These are phyloP conservation scores for Stephania cephalantha DNA, from an alignment of 164 flowering plant genomes.

Conservation along the genomic window DNA sequence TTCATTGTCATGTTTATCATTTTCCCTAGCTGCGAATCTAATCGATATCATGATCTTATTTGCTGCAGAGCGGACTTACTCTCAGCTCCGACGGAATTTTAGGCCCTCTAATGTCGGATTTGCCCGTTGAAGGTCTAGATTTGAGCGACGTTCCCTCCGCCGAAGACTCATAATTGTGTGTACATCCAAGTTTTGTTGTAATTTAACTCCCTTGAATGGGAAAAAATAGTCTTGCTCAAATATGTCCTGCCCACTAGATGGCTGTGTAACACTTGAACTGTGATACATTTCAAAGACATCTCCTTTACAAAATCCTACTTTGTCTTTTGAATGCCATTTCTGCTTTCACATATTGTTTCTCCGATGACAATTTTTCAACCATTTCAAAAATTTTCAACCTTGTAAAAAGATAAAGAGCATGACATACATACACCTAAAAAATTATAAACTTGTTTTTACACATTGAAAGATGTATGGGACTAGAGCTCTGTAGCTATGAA, in stretches of 20 bases:
- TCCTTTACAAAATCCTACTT: neutral
- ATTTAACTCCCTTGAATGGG: neutral
- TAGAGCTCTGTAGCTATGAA: neutral
- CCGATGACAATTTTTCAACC: too few species aligned
- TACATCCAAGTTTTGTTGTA: neutral
- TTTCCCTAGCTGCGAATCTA: neutral
- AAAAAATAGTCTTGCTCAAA: neutral
- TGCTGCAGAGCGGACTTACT: constrained; percentile 73
- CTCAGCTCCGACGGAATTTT: constrained; percentile 79
- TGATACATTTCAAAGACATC: neutral
- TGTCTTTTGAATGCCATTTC: too few species aligned
- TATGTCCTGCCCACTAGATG: neutral
- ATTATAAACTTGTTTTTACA: neutral
- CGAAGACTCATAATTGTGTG: constrained; percentile 25
- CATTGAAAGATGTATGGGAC: neutral
- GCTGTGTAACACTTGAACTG: neutral
- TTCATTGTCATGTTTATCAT: neutral
- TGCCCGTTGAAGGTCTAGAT: constrained; percentile 68
- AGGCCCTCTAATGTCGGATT: constrained; percentile 56
- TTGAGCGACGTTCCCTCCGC: constrained; percentile 54
- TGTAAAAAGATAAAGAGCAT: neutral
- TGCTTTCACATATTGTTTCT: too few species aligned
- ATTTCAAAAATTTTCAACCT: neutral
- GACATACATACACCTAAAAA: neutral
- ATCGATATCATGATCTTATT: neutral